Evolutionary conservation across 2,329 filamentous ascomycete species (phyloP).

Genomic region (Aspergillus sp.): DNA sequence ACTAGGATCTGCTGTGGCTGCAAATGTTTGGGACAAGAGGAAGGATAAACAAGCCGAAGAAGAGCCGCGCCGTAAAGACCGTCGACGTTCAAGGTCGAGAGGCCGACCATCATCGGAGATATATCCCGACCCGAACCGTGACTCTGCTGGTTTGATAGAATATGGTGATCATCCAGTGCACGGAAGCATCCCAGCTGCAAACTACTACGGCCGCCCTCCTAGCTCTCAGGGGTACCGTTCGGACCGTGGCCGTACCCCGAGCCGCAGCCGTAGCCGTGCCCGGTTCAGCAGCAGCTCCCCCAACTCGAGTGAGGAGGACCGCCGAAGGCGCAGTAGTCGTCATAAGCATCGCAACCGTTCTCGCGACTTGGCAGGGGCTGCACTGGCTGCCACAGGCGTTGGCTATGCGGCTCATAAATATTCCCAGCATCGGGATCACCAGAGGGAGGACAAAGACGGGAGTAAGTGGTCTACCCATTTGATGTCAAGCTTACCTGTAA

Average conservation of each 20-base stretch:
- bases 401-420: conserved; percentile 59
- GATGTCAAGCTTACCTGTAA: background rate
- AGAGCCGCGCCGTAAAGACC: conserved; percentile 32
- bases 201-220: conserved; percentile 46
- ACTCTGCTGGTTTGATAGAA: conserved; percentile 58
- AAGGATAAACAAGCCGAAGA: conserved; percentile 54
- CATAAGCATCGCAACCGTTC: conserved; percentile 39
- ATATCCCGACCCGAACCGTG: conserved; percentile 41
- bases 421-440: conserved; percentile 56
- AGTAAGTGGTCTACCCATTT: conserved; percentile 35
- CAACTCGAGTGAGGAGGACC: conserved; percentile 34
- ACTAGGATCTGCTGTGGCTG: conserved; percentile 60
- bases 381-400: conserved; percentile 57
- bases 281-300: conserved; percentile 38
- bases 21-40: conserved; percentile 62
- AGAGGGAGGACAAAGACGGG: conserved; percentile 54
- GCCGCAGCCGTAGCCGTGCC: conserved; percentile 42
- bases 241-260: conserved; percentile 47
- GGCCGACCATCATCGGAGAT: conserved; percentile 40
- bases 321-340: conserved; percentile 30
- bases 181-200: conserved; percentile 50
- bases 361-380: conserved; percentile 53
- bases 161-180: conserved; percentile 64
- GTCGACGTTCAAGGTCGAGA: conserved; percentile 49
- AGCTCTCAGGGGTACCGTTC: conserved; percentile 41